These are phyloP conservation scores for Calocera viscosa DNA, from an alignment of 768 basidiomycete species.

Conservation along the genomic window DNA sequence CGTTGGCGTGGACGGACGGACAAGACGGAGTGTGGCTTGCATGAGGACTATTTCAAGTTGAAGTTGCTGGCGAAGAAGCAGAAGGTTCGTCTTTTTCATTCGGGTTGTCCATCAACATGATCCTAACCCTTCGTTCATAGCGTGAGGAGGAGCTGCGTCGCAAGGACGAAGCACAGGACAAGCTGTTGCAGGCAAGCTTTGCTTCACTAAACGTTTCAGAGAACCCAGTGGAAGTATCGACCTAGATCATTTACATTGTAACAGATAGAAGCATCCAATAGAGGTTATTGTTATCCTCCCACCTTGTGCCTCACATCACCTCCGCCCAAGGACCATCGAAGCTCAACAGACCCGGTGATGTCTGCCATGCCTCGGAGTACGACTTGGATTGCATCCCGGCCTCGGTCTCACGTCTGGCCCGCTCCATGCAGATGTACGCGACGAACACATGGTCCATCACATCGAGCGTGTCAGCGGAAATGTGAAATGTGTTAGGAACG, in stretches of 20 bases:
- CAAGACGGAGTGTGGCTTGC: conserved; percentile 94
- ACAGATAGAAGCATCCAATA: not conserved
- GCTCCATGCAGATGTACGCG: conserved; percentile 6
- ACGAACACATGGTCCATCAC: not conserved
- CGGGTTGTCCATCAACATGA: not conserved
- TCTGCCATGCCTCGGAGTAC: not conserved
- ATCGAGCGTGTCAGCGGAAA: not conserved
- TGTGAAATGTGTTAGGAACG: not conserved
- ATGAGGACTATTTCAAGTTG: conserved; percentile 79
- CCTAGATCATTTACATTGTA: not conserved
- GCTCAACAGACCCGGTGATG: not conserved
- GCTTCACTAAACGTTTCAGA: not conserved
- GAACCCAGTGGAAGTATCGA: not conserved
- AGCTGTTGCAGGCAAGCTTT: not conserved
- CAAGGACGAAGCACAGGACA: conserved; percentile 20
- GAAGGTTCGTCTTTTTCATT: conserved; percentile 17
- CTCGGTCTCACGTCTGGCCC: not conserved
- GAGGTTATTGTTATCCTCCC: not conserved
- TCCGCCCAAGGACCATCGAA: not conserved
- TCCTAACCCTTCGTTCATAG: conserved; percentile 9
- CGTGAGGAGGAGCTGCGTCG: conserved; percentile 23
- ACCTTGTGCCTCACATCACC: not conserved
- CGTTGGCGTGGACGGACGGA: conserved; percentile 71
- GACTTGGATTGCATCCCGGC: not conserved
- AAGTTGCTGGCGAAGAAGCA: conserved; percentile 25